These are phyloP conservation scores for Dimocarpus longan DNA, from an alignment of 345 rosid species.

Conservation along the genomic window DNA sequence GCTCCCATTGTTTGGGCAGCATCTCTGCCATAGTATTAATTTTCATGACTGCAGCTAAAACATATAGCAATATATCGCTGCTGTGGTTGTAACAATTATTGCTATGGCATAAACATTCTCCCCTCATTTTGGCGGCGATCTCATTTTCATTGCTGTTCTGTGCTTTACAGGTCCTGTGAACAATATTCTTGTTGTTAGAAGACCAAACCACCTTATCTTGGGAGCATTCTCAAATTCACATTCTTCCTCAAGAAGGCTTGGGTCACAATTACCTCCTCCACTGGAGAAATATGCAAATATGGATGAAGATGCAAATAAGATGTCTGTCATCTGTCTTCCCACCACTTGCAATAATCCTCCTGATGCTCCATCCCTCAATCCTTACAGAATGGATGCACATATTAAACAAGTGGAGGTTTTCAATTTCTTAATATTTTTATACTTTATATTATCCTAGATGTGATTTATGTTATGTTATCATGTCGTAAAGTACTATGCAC, in stretches of 20 bases:
- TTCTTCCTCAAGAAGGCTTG: constrained; percentile 55
- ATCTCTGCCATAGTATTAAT: not conserved
- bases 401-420: constrained; percentile 72
- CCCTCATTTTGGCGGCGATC: not conserved
- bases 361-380: constrained; percentile 38
- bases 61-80: not conserved
- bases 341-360: constrained; percentile 28
- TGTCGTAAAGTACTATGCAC: not conserved
- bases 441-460: not conserved
- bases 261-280: constrained; percentile 56
- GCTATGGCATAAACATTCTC: not conserved
- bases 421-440: constrained; percentile 13
- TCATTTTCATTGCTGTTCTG: constrained; percentile 2
- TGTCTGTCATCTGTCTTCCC: constrained; percentile 45
- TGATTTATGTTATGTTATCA: not conserved
- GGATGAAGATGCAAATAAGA: constrained; percentile 43
- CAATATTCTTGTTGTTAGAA: constrained; percentile 62
- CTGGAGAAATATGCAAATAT: constrained; percentile 54
- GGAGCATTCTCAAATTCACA: constrained; percentile 28
- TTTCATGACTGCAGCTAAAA: not conserved
- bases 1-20: not conserved
- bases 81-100: not conserved
- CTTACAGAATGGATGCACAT: constrained; percentile 54
- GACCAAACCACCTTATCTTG: constrained; percentile 27
- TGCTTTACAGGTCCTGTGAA: constrained; percentile 61